Evolutionary conservation across 345 rosid species (phyloP), one percentile per base, ranked within the genome.

Genomic region (Firmiana major): DNA sequence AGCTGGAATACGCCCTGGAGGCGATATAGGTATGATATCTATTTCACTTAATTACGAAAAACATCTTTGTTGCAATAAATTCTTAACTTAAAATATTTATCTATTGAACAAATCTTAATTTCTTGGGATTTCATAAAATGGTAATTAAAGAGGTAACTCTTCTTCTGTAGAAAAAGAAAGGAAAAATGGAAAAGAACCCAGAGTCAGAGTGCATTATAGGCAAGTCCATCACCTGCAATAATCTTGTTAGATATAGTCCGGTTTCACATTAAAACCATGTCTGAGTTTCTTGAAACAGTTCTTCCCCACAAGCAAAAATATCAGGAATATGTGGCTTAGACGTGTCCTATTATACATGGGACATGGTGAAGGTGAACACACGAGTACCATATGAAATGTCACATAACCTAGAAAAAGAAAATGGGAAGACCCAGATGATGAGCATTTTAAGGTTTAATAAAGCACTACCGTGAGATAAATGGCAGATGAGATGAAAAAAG

Each of bases 401-500:
- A 5, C 12, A 59, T 6, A 16, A 6, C 3, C 1, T 40, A 28
- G 4, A 59, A n/a, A 22, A 59, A 24, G 38, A 31, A 31, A 31
- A 31, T 2, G 34, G 34, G 34, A 31, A 31, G 34, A 31, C 3
- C 34, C 34, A 31, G 34, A 31, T 31, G 34, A 31, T 31, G 34
- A 31, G 34, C 34, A 31, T 0, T 59, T 59, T 67, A 72, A 51
- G 13, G 62, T 34, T 22, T 19, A 59, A 21, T 31, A 40, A 8
- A 3, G 42, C 5, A n/a, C 8, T 89, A 85, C 92, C 80, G 3
- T 0, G 59, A 90, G 68, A 76, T 89, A 91, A 67, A 89, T 71
- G 63, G 75, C 84, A 0, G 90, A 88, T 5, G 88, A 79, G 58
- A 63, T 16, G 75, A 88, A 2, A 54, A 89, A 89, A 55, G 95